Evolutionary conservation across 2,329 filamentous ascomycete genomes (phyloP).

Genomic region (Fusarium mundagurra): DNA sequence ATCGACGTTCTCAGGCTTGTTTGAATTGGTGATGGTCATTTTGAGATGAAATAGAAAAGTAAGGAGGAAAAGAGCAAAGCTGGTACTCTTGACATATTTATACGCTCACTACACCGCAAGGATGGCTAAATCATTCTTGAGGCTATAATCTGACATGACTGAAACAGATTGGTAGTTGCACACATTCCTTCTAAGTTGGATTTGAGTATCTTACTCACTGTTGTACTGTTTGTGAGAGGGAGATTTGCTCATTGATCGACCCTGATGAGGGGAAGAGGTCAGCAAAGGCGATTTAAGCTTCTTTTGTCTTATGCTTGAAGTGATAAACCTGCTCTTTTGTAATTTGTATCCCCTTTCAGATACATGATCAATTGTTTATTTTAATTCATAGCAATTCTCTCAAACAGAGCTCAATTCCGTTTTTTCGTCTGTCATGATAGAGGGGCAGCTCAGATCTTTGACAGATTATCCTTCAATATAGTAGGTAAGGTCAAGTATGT

Average conservation of each 20-base stretch:
- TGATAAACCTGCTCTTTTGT: not conserved
- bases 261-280: not conserved
- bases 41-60: not conserved
- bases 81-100: not conserved
- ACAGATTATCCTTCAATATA: not conserved
- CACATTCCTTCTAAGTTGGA: not conserved
- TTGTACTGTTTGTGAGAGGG: not conserved
- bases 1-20: constrained; percentile 6
- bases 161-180: not conserved
- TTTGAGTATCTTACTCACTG: not conserved
- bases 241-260: constrained; percentile 1
- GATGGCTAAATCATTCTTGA: not conserved
- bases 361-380: too few species aligned
- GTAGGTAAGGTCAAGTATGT: not conserved
- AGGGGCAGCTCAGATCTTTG: not conserved
- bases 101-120: not conserved
- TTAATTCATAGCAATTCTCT: too few species aligned
- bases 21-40: constrained; percentile 3
- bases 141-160: constrained; percentile 22
- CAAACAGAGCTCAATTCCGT: not conserved
- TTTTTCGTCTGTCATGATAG: not conserved
- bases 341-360: too few species aligned
- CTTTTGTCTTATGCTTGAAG: not conserved
- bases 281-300: not conserved
- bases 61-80: not conserved